Conservation (phyloP, 345 rosid genomes). For the Angophora floribunda region DNA sequence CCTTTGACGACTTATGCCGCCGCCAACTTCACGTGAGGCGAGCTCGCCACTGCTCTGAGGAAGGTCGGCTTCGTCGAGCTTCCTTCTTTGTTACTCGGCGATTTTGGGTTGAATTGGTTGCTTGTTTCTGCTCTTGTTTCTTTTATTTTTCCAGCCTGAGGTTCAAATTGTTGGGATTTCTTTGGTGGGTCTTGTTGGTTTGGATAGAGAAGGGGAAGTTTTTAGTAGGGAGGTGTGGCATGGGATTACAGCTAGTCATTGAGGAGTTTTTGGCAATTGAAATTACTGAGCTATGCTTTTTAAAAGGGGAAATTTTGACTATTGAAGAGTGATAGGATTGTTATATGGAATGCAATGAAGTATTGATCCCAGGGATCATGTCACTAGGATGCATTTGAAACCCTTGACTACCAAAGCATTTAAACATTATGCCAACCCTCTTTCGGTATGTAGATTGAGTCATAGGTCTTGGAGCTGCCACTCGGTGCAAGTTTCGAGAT, state of each 20-base stretch:
- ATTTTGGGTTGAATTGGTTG: neutral
- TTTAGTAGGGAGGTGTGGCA: neutral
- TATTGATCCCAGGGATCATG: neutral
- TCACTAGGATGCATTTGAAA: neutral
- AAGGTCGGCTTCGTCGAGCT: constrained; percentile 39
- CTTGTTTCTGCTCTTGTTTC: neutral
- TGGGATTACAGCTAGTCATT: neutral
- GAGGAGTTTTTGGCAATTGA: neutral
- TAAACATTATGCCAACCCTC: neutral
- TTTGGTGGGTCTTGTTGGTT: neutral
- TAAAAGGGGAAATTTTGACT: neutral
- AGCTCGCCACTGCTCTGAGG: constrained; percentile 92
- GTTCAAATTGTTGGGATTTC: neutral
- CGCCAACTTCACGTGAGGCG: constrained; percentile 88
- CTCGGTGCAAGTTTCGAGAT: neutral
- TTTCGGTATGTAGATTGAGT: neutral
- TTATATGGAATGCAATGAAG: neutral
- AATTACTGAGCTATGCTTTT: neutral
- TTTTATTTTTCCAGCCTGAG: neutral
- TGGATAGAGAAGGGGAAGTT: neutral
- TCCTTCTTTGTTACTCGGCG: neutral
- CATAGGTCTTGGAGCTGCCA: neutral
- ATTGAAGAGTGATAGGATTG: neutral
- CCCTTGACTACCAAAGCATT: neutral
- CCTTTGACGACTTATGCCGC: constrained; percentile 90